Conservation (phyloP, 2,329 filamentous ascomycete genomes). For the Trichoderma guizhouense region DNA sequence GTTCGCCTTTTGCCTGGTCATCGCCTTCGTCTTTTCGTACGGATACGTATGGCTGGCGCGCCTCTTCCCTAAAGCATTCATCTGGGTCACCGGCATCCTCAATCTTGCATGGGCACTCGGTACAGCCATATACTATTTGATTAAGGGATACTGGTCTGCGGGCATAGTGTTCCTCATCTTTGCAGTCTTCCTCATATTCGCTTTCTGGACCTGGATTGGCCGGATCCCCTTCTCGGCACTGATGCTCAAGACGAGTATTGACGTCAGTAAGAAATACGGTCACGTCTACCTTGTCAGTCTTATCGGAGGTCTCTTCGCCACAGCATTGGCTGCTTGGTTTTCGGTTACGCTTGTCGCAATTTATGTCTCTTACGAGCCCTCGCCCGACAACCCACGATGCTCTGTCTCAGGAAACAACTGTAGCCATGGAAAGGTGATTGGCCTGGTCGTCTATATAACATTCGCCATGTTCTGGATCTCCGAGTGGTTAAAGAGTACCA, state of each 20-base stretch:
- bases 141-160: constrained; percentile 71
- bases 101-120: constrained; percentile 83
- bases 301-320: constrained; percentile 73
- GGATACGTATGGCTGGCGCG: constrained; percentile 74
- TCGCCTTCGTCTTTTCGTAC: constrained; percentile 72
- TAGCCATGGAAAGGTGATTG: constrained; percentile 73
- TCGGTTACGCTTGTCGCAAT: constrained; percentile 81
- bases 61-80: constrained; percentile 81
- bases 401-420: constrained; percentile 51
- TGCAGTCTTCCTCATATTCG: constrained; percentile 23
- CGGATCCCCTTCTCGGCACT: constrained; percentile 88
- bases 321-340: constrained; percentile 80
- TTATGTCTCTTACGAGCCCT: constrained; percentile 78
- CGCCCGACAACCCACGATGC: constrained; percentile 49
- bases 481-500: constrained; percentile 90
- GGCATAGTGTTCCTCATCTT: constrained; percentile 88
- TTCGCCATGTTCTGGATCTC: constrained; percentile 94
- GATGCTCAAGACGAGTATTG: constrained; percentile 82
- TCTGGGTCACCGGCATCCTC: constrained; percentile 87
- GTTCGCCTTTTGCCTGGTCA: constrained; percentile 72
- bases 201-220: constrained; percentile 82
- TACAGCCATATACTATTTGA: constrained; percentile 83
- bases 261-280: constrained; percentile 78
- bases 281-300: constrained; percentile 84
- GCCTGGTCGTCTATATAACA: constrained; percentile 79